Base-by-base conservation (phyloP, 1,139 yeast genomes). In the Diutina siamensis region DNA sequence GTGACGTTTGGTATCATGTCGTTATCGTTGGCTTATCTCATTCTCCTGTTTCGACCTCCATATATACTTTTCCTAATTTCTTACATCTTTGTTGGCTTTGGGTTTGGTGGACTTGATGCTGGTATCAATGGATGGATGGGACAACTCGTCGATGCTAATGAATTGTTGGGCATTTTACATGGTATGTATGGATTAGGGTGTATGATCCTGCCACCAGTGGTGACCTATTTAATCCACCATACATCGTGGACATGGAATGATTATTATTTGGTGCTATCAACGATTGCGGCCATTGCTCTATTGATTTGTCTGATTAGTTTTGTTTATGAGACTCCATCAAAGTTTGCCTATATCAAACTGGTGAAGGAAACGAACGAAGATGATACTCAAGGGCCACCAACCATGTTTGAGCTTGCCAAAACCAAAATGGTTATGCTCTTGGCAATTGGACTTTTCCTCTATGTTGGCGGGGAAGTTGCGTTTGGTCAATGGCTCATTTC, bases 171-270 rank as follows among this genome's bases (percentile, higher is more conserved):
- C 1, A 58, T 78, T 0, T 57, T 81, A 52, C 92, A 82, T 61
- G 83, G 86, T 0, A 69, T 73, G 50, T 82, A 79, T 56, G 89
- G 89, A 0, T 58, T 79, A 5, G 87, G 88, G 1, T 77, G 85
- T 45, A 74, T 81, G 67, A 62, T 78, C 0, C 71, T 85, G 1
- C 88, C 92, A 0, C 73, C 79, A 3, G 51, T 76, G 22, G 72
- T 77, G n/a, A 69, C 81, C 0, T 55, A 61, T 46, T 65, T 75
- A 40, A 53, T 71, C 25, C 65, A 63, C 48, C 33, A 60, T 49
- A 48, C 63, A 55, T 71, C 72, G 1, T 69, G 74, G 74, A 41
- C 48, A 10, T 75, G 80, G 80, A 67, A 69, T 50, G 61, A 66
- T 18, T 73, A 68, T 53, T 76, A 73, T 52, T 45, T 63, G n/a